Base-by-base conservation (phyloP, 768 basidiomycete genomes). In the Dioszegia aurantiaca region DNA sequence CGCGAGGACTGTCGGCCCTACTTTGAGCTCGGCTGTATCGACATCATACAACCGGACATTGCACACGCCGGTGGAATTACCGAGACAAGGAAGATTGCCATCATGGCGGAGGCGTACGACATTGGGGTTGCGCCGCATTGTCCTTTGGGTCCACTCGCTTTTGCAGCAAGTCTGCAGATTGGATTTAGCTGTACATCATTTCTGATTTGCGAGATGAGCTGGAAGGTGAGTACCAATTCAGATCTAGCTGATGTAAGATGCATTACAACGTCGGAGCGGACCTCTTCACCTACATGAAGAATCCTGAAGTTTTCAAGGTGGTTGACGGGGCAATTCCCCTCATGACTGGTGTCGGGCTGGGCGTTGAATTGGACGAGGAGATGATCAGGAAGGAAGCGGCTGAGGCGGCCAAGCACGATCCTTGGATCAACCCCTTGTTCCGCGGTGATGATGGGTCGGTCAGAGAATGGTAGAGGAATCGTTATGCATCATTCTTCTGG, bases 71-170 rank as follows among this genome's bases (percentile, higher is more conserved):
- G 74, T 43, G 74, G 74, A 57, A 73, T 75, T 61, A 63, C 65
- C n/a, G 74, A 75, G 59, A 71, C 69, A 23, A 66, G 64, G 60
- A 65, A 72, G 54, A 75, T 75, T 45, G 69, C 69, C 17, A 68
- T 61, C 40, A 75, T 75, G 73, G 73, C 71, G 10, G 73, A 72
- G 44, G 68, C 82, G 3, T 87, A 87, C 68, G 87, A 88, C 61
- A 83, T 88, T 52, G 86, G 82, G 11, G 70, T 80, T 51, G 87
- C 86, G 0, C 86, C 87, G 4, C 86, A 88, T 67, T 87, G 86
- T 74, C 86, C 87, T 1, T 63, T 73, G 14, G 73, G 73, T 0
- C 87, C 86, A 0, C 82, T 88, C 28, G 85, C 86, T 0, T 80
- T 87, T 23, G 87, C 86, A 4, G 86, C 86, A 21, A 85, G 83